Evolutionary conservation across 176 grass and related monocot species (phyloP).

Genomic region (Oryza brachyantha): DNA sequence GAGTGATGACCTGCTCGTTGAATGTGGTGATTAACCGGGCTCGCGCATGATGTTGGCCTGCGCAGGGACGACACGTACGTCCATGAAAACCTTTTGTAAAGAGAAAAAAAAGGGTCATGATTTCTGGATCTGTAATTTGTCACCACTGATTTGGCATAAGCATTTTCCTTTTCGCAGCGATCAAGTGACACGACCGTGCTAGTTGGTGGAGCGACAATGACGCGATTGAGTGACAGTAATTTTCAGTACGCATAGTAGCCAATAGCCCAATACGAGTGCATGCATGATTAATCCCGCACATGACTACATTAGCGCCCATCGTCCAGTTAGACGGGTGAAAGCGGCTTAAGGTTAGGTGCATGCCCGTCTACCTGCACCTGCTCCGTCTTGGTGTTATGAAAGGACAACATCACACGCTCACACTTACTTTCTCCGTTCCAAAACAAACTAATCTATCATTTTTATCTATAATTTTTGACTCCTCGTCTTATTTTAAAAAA

Average conservation of each 20-base stretch:
- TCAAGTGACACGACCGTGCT: neutral
- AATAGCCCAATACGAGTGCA: neutral
- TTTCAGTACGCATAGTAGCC: neutral
- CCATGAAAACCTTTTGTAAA: neutral
- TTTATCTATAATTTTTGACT: no score
- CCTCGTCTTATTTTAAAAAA: no score
- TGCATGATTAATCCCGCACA: neutral
- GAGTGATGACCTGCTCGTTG: neutral
- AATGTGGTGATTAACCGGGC: neutral
- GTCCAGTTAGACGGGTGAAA: neutral
- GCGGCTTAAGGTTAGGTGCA: neutral
- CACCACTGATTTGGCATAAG: neutral
- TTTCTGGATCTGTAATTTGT: neutral
- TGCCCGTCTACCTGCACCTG: neutral
- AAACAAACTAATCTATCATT: no score
- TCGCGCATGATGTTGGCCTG: neutral
- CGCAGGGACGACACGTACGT: neutral
- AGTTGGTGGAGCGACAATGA: slow-evolving; percentile 3
- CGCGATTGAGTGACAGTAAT: neutral
- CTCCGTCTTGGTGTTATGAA: neutral
- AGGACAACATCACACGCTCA: neutral
- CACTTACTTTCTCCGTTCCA: no score
- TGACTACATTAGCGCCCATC: neutral
- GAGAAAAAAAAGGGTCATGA: neutral
- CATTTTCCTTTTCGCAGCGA: neutral